Percentiles rank a stretch among this genome's conserved stretches.
Conservation (phyloP, 768 basidiomycete genomes). For the Agaricus blazei region DNA sequence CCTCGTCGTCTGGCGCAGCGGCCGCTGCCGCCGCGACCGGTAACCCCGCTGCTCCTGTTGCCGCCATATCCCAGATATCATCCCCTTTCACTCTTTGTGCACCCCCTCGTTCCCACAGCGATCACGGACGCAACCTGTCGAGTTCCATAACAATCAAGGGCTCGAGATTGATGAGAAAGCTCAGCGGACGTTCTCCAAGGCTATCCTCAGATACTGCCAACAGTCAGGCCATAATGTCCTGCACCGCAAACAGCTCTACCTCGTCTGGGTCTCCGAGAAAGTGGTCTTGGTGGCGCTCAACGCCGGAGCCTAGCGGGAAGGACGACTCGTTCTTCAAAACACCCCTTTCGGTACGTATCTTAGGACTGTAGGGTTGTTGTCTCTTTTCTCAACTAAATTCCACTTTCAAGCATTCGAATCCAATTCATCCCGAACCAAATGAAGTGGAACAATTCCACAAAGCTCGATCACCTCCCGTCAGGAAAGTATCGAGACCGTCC, state of each 20-base stretch:
- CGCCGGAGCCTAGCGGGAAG: too few relatives aligned
- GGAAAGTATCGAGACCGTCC: neutral
- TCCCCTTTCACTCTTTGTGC: neutral
- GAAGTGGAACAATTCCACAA: neutral
- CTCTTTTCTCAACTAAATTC: neutral
- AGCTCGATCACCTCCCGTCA: neutral
- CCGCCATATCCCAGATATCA: constrained; percentile 1
- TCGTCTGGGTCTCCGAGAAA: neutral
- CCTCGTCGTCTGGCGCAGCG: constrained; percentile 10
- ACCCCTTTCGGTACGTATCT: too few relatives aligned
- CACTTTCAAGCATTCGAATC: too few relatives aligned
- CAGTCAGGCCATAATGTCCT: neutral
- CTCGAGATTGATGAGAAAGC: constrained; percentile 6
- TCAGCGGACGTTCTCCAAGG: constrained; percentile 9
- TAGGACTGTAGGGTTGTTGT: neutral
- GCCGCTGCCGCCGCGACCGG: constrained; percentile 4
- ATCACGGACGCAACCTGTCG: constrained; percentile 6
- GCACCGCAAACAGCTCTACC: neutral
- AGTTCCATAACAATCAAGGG: neutral
- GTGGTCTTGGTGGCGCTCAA: constrained; percentile 5
- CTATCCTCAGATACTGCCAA: neutral
- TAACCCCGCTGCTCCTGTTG: neutral
- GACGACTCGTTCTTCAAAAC: too few relatives aligned
- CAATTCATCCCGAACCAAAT: too few relatives aligned
- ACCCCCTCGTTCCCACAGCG: constrained; percentile 3